Base-by-base conservation (phyloP, 2,329 filamentous ascomycete species). In the Elsinoe fawcettii region DNA sequence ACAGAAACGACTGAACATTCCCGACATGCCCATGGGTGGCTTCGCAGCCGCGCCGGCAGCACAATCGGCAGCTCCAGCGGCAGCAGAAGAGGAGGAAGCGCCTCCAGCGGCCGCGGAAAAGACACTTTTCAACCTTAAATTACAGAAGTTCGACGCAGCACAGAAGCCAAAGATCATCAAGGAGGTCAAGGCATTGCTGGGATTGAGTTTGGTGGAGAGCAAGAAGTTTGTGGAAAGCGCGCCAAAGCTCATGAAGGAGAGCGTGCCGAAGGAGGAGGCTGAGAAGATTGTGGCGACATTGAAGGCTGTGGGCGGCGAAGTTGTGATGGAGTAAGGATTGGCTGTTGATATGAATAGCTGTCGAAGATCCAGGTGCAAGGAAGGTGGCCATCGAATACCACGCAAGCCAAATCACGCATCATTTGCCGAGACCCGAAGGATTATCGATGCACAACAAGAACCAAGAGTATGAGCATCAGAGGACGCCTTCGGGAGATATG, bases 221-320 rank as follows among this genome's bases (percentile, higher is more conserved):
- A 99, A 99, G 87, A 99, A 99, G 80, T 99, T 99, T 69, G 93
- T 99, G 64, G 93, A 99, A 81, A 90, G 88, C 70, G 91, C 88
- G 65, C 93, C 93, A 63, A 99, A 99, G 86, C 78, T 89, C 74
- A 88, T 99, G 89, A 97, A 97, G 85, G 93, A 99, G 77, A 91
- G 88, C 54, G 90, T 99, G 65, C 88, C 92, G 63, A 99, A 99
- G 83, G 93, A 99, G 70, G 95, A 99, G 74, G 90, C 90, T 6
- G 92, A 97, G 82, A 99, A 99, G 86, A 96, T 99, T 69, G 84
- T 99, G 59, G 88, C 89, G 74, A 85, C 88, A 41, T 81, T 99
- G 79, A 97, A 97, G 84, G 91, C 82, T 64, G 78, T 99, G 61
- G 93, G 93, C 63, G 93, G 87, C 63, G 90, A 88, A 63, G 92